Evolutionary conservation across 2,329 filamentous ascomycete species (phyloP), one percentile per base, ranked within the genome.

Genomic region (Colletotrichum sp.): DNA sequence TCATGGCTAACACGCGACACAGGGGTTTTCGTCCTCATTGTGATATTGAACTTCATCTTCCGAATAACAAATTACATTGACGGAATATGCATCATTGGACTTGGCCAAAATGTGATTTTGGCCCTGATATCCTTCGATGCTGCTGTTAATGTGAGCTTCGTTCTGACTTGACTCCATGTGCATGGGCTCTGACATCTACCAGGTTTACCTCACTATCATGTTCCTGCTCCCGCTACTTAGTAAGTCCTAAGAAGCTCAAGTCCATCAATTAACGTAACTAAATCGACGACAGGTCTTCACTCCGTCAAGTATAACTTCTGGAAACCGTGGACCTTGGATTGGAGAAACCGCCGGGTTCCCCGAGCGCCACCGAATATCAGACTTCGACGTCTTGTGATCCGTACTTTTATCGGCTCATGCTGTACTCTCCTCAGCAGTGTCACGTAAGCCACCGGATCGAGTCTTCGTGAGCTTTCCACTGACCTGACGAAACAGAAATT

Each of bases 291-390:
- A 75, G 72, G 62, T 7, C 62, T 75, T 15, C 73, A 75, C 25
- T 75, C 73, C 8, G 69, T 75, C 7, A 75, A 68, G 18, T 72
- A 75, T 12, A 72, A 67, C 62, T 75, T 75, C 12, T 75, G 73
- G 73, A 75, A 60, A n/a, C 73, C 73, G n/a, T 75, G 73, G 73
- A 75, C 73, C 3, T 13, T 75, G 5, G 73, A 75, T 13, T 75
- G 73, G 73, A 58, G 62, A 3, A 72, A 72, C 3, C 30, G 55
- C n/a, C 69, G 69, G 5, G 71, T 75, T 6, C 69, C 69, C 6
- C 25, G 73, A 28, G 69, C 73, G 1, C 73, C 73, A 10, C 73
- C 73, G 3, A 75, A 75, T 6, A 9, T 75, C 6, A 36, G 73
- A 12, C 62, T 75, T 8, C 61, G 73, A 18, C 71, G 28, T 43